These are phyloP conservation scores for Lecanoromycetidae sp. DNA, from an alignment of 2,329 filamentous ascomycete genomes.

Conservation along the genomic window DNA sequence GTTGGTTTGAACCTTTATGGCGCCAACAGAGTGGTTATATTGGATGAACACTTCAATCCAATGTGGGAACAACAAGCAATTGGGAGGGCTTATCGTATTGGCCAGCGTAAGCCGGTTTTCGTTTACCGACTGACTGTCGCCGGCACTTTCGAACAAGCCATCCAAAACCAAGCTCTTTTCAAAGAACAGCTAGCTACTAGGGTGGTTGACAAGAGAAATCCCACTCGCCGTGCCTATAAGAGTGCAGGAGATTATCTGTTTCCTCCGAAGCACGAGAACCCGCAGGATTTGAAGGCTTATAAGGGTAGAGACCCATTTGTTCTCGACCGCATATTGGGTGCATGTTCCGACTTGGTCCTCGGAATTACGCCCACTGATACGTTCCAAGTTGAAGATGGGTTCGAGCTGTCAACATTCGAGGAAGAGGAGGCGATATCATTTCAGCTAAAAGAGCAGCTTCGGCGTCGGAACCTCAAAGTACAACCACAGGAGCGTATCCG, in stretches of 20 bases:
- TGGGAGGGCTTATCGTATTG: slow-evolving; percentile 73
- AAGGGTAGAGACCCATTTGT: slow-evolving; percentile 48
- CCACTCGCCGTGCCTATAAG: slow-evolving; percentile 51
- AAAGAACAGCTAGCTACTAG: slow-evolving; percentile 69
- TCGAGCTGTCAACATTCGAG: slow-evolving; percentile 52
- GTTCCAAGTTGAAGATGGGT: slow-evolving; percentile 57
- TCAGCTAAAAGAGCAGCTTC: slow-evolving; percentile 30
- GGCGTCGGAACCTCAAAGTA: slow-evolving; percentile 29
- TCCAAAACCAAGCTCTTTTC: slow-evolving; percentile 66
- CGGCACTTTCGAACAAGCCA: slow-evolving; percentile 64
- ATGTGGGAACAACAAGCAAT: slow-evolving; percentile 75
- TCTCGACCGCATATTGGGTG: slow-evolving; percentile 49
- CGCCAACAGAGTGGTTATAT: slow-evolving; percentile 75
- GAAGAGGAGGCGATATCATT: slow-evolving; percentile 40
- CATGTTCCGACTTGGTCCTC: slow-evolving; percentile 38
- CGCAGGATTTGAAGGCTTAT: slow-evolving; percentile 42
- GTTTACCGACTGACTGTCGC: slow-evolving; percentile 72
- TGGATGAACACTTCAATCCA: slow-evolving; percentile 75
- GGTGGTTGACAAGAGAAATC: slow-evolving; percentile 74
- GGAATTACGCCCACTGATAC: slow-evolving; percentile 57
- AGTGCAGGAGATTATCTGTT: slow-evolving; percentile 46
- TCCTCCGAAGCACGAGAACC: slow-evolving; percentile 40
- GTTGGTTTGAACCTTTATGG: slow-evolving; percentile 72
- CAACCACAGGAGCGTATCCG: too few species aligned
- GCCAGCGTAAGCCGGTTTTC: slow-evolving; percentile 66